phyloP scores from a whole-genome alignment of 106 monocot genomes.

The Triglochin maritima region DNA sequence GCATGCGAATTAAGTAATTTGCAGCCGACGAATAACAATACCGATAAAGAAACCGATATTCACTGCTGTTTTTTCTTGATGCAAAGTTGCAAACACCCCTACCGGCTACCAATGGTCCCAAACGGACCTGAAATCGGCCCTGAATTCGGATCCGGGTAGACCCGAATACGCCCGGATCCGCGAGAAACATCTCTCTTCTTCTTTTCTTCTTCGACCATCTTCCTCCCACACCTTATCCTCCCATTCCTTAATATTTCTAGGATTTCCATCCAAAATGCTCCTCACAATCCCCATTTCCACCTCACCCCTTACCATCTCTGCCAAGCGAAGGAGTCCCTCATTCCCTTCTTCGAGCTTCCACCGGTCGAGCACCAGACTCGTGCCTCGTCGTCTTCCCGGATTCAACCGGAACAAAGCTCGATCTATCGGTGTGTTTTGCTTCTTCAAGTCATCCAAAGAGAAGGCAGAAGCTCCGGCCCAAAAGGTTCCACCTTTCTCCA shows the following conservation, averaged over 20 bases:
- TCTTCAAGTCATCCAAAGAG: background rate
- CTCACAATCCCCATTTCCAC: background rate
- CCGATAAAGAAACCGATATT: no score
- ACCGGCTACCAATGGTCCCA: no score
- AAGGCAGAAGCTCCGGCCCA: background rate
- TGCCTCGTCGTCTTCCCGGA: background rate
- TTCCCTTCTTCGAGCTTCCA: background rate
- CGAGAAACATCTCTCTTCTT: no score
- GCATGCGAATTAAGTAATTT: no score
- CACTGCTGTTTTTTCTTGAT: no score
- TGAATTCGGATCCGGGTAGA: no score
- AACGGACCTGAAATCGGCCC: no score
- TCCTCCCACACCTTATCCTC: background rate
- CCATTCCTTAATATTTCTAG: background rate
- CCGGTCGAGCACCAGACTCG: background rate
- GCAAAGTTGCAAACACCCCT: no score
- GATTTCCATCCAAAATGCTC: background rate
- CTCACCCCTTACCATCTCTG: no score
- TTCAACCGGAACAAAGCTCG: background rate
- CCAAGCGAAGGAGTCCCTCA: background rate
- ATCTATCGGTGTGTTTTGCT: background rate
- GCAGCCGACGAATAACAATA: no score
- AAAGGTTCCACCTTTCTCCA: background rate
- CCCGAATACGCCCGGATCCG: no score
- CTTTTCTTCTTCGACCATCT: no score